These are phyloP conservation scores for Grosmannia huntii DNA, from an alignment of 2,329 filamentous ascomycete genomes.

Conservation along the genomic window DNA sequence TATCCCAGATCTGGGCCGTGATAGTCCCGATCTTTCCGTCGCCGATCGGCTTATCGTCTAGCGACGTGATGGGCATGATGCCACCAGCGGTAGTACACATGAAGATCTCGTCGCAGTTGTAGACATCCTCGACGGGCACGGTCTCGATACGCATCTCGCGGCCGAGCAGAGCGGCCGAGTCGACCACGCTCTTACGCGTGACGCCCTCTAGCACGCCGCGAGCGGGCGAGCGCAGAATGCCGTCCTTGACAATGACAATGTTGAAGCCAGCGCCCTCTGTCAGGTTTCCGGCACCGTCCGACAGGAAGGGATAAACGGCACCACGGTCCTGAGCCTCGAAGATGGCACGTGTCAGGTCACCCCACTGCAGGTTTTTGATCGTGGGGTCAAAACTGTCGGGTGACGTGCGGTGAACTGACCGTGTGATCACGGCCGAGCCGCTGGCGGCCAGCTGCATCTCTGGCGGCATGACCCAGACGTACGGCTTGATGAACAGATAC, in stretches of 20 bases:
- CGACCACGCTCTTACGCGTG: slow-evolving; percentile 34
- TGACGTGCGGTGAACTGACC: slow-evolving; percentile 17
- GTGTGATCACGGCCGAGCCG: slow-evolving; percentile 26
- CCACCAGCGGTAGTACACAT: slow-evolving; percentile 41
- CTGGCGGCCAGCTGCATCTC: slow-evolving; percentile 26
- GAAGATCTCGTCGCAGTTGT: slow-evolving; percentile 33
- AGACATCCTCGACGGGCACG: slow-evolving; percentile 28
- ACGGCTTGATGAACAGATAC: slow-evolving; percentile 35
- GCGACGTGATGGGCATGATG: slow-evolving; percentile 35
- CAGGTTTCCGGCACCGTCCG: slow-evolving; percentile 34
- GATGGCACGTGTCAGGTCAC: slow-evolving; percentile 28
- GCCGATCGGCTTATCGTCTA: slow-evolving; percentile 29
- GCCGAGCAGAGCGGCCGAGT: slow-evolving; percentile 22
- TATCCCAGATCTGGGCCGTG: slow-evolving; percentile 35
- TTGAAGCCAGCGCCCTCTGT: slow-evolving; percentile 32
- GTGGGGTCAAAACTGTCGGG: slow-evolving; percentile 36
- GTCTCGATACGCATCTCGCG: slow-evolving; percentile 25
- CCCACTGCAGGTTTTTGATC: slow-evolving; percentile 39
- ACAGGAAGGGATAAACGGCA: slow-evolving; percentile 34
- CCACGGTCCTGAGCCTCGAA: slow-evolving; percentile 34
- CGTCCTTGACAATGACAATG: slow-evolving; percentile 31
- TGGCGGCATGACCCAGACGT: slow-evolving; percentile 37
- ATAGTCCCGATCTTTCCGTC: slow-evolving; percentile 30
- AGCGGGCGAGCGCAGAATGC: slow-evolving; percentile 30
- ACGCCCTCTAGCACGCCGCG: slow-evolving; percentile 34